Conservation (phyloP, 1,284 basidiomycete genomes). For the Moesziomyces globuligerus region DNA sequence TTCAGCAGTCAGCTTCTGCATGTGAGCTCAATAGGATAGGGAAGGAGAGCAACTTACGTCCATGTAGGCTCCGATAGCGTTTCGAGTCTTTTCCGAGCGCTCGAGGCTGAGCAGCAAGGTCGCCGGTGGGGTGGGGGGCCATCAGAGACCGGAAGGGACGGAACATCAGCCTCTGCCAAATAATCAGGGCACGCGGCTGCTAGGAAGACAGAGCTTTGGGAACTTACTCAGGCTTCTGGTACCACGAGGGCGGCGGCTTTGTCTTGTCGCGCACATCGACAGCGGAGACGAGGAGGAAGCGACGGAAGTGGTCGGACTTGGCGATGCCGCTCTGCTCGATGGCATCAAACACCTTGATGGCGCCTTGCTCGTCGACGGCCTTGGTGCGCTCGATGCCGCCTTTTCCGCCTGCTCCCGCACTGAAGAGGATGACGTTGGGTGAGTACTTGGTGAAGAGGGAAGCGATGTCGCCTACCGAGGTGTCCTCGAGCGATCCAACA, state of each 20-base stretch:
- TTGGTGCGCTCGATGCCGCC: constrained; percentile 75
- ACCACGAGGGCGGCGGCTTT: constrained; percentile 65
- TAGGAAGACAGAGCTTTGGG: constrained; percentile 59
- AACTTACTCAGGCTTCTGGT: constrained; percentile 67
- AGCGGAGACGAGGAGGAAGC: constrained; percentile 75
- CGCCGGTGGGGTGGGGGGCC: too few relatives aligned
- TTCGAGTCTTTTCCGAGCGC: constrained; percentile 63
- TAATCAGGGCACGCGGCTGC: neutral
- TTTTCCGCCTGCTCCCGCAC: constrained; percentile 78
- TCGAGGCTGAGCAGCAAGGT: constrained; percentile 35
- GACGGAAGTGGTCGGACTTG: constrained; percentile 69
- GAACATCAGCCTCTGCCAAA: neutral
- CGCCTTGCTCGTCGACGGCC: constrained; percentile 78
- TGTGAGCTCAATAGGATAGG: neutral
- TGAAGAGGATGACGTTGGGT: constrained; percentile 74
- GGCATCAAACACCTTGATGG: constrained; percentile 78
- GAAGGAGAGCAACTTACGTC: constrained; percentile 19
- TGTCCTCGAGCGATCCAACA: constrained; percentile 75
- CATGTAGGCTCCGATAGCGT: constrained; percentile 50
- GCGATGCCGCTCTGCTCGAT: constrained; percentile 72
- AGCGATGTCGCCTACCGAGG: constrained; percentile 71
- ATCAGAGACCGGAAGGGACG: neutral
- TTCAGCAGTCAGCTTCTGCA: neutral
- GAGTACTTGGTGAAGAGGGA: constrained; percentile 71
- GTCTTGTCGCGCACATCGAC: constrained; percentile 74